phyloP scores from a whole-genome alignment of 202 grass and related monocot species.

The Setaria italica region DNA sequence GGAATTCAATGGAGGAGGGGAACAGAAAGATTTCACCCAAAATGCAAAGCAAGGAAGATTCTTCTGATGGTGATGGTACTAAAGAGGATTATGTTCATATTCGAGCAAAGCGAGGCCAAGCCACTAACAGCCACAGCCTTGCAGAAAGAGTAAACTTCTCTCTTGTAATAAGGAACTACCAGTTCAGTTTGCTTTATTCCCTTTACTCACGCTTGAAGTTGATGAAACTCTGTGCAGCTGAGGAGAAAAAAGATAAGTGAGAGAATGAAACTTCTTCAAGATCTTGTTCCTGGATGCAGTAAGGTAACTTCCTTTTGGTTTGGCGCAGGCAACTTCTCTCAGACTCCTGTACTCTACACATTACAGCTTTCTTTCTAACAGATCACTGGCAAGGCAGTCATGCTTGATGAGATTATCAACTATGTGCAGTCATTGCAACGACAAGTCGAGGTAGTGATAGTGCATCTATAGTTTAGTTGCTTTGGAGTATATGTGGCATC shows the following conservation, averaged over 20 bases:
- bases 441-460: conserved; percentile 82
- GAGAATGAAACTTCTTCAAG: conserved; percentile 98
- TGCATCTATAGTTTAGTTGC: not conserved
- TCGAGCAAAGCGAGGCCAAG: conserved; percentile 90
- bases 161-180: conserved; percentile 25
- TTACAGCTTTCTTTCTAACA: conserved; percentile 45
- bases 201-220: conserved; percentile 48
- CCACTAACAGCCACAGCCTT: conserved; percentile 98
- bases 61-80: conserved; percentile 63
- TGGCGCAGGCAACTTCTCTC: conserved; percentile 18
- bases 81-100: conserved; percentile 90
- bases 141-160: conserved; percentile 88
- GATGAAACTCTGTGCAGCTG: conserved; percentile 67
- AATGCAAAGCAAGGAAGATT: conserved; percentile 66
- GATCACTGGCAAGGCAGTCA: conserved; percentile 95
- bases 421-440: conserved; percentile 95
- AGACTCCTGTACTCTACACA: not conserved
- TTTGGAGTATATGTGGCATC: not conserved
- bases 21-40: conserved; percentile 52
- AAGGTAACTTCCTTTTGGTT: conserved; percentile 66
- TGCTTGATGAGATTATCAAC: conserved; percentile 99
- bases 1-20: conserved; percentile 55
- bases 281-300: conserved; percentile 97
- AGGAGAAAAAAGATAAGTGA: conserved; percentile 99
- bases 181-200: conserved; percentile 40